phyloP scores from a whole-genome alignment of 164 flowering plant genomes.

The Hamamelis virginiana region DNA sequence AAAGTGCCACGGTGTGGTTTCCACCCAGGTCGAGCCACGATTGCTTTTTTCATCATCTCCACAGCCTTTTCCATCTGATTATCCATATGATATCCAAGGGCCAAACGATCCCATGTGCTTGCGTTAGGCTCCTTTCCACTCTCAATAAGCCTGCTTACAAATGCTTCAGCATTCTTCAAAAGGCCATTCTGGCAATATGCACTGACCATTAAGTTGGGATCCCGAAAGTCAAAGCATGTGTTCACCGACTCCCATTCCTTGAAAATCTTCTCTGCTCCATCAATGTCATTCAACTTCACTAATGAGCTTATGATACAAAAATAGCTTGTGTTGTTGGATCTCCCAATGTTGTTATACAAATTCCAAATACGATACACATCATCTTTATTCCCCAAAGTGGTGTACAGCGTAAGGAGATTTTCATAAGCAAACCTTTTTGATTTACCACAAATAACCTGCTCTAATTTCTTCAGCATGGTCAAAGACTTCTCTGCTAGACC shows the following conservation, averaged over 20 bases:
- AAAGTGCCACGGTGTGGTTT: slow-evolving; percentile 13
- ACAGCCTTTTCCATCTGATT: slow-evolving; percentile 33
- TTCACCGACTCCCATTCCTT: slow-evolving; percentile 33
- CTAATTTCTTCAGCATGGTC: slow-evolving; percentile 28
- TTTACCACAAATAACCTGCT: slow-evolving; percentile 12
- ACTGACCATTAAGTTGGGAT: slow-evolving; percentile 27
- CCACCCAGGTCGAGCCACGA: slow-evolving; percentile 9
- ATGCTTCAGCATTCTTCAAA: slow-evolving; percentile 35
- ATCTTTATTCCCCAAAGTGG: slow-evolving; percentile 26
- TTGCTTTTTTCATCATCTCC: slow-evolving; percentile 29
- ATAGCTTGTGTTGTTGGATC: slow-evolving; percentile 16
- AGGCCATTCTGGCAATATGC: slow-evolving; percentile 35
- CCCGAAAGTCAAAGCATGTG: slow-evolving; percentile 19
- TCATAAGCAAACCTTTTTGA: slow-evolving; percentile 15
- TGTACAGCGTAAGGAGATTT: slow-evolving; percentile 27
- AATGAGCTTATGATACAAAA: slow-evolving; percentile 29
- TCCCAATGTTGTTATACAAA: slow-evolving; percentile 10
- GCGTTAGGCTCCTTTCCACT: slow-evolving; percentile 25
- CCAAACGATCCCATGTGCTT: slow-evolving; percentile 29
- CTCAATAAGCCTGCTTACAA: slow-evolving; percentile 13
- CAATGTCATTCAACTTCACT: slow-evolving; percentile 36
- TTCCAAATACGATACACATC: slow-evolving; percentile 44
- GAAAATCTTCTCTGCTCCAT: slow-evolving; percentile 36
- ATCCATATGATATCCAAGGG: slow-evolving; percentile 22
- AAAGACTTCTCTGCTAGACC: slow-evolving; percentile 27